phyloP scores from a whole-genome alignment of 768 basidiomycete genomes.

The button mushroom (Agaricus bisporus) region DNA sequence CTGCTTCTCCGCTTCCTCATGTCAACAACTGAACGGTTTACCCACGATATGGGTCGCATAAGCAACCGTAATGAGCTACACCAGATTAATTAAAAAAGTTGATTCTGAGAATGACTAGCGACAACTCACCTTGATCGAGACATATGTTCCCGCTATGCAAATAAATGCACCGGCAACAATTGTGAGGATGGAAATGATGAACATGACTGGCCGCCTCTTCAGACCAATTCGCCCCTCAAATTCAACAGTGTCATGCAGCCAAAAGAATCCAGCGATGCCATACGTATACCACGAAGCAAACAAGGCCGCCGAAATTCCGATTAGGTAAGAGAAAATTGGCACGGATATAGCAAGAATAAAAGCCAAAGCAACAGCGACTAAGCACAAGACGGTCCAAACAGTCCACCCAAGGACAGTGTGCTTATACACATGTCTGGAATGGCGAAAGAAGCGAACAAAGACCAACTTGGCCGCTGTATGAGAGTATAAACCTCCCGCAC shows the following conservation, averaged over 20 bases:
- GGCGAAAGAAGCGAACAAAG: slow-evolving; percentile 45
- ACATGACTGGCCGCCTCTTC: slow-evolving; percentile 27
- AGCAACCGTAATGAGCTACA: slow-evolving; percentile 40
- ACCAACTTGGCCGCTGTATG: slow-evolving; percentile 51
- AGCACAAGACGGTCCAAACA: slow-evolving; percentile 39
- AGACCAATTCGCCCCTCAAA: slow-evolving; percentile 29
- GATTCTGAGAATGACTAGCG: slow-evolving; percentile 6
- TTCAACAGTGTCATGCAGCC: slow-evolving; percentile 43
- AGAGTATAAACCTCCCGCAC: slow-evolving; percentile 38
- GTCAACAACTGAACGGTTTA: slow-evolving; percentile 39
- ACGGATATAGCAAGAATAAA: slow-evolving; percentile 45
- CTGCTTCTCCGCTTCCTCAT: background rate
- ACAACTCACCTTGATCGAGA: slow-evolving; percentile 37
- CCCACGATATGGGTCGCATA: slow-evolving; percentile 36
- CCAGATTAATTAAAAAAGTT: background rate
- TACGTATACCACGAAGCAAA: slow-evolving; percentile 60
- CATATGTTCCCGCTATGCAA: slow-evolving; percentile 47
- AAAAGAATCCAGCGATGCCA: slow-evolving; percentile 48
- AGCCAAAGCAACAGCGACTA: slow-evolving; percentile 31
- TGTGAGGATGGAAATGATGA: slow-evolving; percentile 33
- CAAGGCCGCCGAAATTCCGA: slow-evolving; percentile 45
- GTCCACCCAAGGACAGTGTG: slow-evolving; percentile 38
- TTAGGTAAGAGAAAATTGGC: slow-evolving; percentile 50
- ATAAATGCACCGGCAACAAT: slow-evolving; percentile 45
- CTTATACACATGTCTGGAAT: slow-evolving; percentile 39